A percentile compares a stretch with the other conserved stretches of the same genome.
phyloP scores from a whole-genome alignment of 2,329 filamentous ascomycete genomes.

The Phyllosticta capitalensis region DNA sequence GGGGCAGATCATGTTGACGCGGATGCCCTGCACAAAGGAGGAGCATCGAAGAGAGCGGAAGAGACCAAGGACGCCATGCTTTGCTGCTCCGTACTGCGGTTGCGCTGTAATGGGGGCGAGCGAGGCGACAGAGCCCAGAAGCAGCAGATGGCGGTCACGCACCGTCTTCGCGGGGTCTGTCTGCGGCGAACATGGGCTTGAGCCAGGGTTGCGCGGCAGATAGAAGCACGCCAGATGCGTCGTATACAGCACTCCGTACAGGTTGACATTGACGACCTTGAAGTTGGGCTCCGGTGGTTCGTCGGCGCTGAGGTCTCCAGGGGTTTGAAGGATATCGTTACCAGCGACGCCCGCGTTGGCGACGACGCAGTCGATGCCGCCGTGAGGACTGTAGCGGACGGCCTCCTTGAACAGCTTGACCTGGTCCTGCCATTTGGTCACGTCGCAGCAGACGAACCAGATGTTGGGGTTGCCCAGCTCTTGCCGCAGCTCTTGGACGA shows the following conservation, averaged over 20 bases:
- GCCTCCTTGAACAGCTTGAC: constrained; percentile 54
- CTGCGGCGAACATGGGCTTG: constrained; percentile 17
- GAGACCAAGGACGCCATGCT: constrained; percentile 57
- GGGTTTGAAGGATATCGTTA: constrained; percentile 38
- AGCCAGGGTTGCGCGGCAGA: constrained; percentile 42
- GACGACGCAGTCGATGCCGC: constrained; percentile 53
- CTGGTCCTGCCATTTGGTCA: constrained; percentile 56
- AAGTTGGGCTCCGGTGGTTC: constrained; percentile 40
- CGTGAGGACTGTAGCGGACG: constrained; percentile 42
- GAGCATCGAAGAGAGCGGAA: constrained; percentile 49
- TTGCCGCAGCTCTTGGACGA: constrained; percentile 32
- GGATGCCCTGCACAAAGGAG: constrained; percentile 41
- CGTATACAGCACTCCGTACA: constrained; percentile 56
- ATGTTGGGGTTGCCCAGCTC: constrained; percentile 33
- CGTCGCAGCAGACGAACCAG: constrained; percentile 53
- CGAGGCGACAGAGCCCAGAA: constrained; percentile 55
- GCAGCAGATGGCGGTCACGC: constrained; percentile 51
- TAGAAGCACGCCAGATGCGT: constrained; percentile 54
- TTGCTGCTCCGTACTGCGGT: constrained; percentile 50
- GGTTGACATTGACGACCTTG: constrained; percentile 51
- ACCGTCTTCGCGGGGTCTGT: constrained; percentile 16
- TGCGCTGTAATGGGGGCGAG: constrained; percentile 32
- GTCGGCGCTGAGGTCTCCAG: constrained; percentile 34
- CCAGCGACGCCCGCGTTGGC: constrained; percentile 57
- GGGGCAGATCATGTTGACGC: constrained; percentile 57